A percentile compares a stretch with the other conserved stretches of the same genome.
Evolutionary conservation across 306 rosid genomes (phyloP).

Genomic region (Malus asiatica): DNA sequence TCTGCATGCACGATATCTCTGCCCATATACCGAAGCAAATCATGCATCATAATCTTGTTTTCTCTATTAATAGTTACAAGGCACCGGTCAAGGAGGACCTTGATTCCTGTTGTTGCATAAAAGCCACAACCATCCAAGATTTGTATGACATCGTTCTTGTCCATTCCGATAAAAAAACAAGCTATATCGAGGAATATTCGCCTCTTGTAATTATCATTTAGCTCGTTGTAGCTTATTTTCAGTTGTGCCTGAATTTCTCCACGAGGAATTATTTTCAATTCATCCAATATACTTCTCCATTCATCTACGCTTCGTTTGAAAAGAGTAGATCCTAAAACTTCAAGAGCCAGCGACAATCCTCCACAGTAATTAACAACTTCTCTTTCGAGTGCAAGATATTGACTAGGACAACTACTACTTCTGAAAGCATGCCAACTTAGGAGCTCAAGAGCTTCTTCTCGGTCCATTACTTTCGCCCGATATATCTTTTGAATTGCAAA

Average conservation of each 20-base stretch:
- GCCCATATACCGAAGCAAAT: constrained; percentile 34
- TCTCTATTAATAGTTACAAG: constrained; percentile 5
- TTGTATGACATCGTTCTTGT: constrained; percentile 7
- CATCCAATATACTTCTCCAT: constrained; percentile 23
- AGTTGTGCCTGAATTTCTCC: constrained; percentile 12
- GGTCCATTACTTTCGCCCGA: neutral
- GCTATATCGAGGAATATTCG: constrained; percentile 33
- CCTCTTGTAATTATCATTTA: neutral
- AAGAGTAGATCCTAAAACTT: constrained; percentile 29
- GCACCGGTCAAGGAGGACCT: constrained; percentile 17
- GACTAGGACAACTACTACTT: neutral
- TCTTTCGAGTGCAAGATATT: constrained; percentile 1
- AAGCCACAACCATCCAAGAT: constrained; percentile 31
- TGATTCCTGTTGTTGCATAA: constrained; percentile 26
- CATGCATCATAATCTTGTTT: constrained; percentile 1
- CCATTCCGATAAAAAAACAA: constrained; percentile 31
- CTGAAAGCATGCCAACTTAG: constrained; percentile 30
- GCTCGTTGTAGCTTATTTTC: constrained; percentile 17
- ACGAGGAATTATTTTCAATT: constrained; percentile 14
- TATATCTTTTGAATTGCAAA: neutral
- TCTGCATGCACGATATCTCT: constrained; percentile 25
- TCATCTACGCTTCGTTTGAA: neutral
- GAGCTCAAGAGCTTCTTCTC: constrained; percentile 16
- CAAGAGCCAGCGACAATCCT: constrained; percentile 37
- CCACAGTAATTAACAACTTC: constrained; percentile 3